Conservation (phyloP, 768 basidiomycete genomes). For the Phylloporus sp. region DNA sequence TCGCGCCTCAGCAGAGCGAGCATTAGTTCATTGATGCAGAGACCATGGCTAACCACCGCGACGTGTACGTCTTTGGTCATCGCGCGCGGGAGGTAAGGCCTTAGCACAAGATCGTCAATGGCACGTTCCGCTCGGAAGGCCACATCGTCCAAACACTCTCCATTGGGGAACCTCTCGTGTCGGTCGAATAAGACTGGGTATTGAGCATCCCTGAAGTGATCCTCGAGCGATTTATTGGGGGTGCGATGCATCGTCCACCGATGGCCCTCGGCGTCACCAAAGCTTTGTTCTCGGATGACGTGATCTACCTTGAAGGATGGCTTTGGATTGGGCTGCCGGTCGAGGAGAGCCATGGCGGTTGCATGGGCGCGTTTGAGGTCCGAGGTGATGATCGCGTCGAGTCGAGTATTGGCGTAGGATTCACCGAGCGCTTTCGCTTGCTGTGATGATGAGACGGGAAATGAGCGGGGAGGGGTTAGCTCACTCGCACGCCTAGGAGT, state of each 20-base stretch:
- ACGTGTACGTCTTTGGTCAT: slow-evolving; percentile 43
- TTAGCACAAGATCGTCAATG: slow-evolving; percentile 47
- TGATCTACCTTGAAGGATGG: slow-evolving; percentile 44
- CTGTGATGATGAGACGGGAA: slow-evolving; percentile 26
- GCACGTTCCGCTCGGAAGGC: slow-evolving; percentile 47
- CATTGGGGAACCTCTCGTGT: slow-evolving; percentile 55
- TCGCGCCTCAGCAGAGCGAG: slow-evolving; percentile 44
- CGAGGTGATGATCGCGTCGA: slow-evolving; percentile 61
- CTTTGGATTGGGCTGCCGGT: slow-evolving; percentile 43
- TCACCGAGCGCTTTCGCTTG: slow-evolving; percentile 62
- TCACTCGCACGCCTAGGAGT: slow-evolving; percentile 51
- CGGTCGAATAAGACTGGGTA: slow-evolving; percentile 48
- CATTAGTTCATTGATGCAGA: slow-evolving; percentile 60
- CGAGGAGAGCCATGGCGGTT: slow-evolving; percentile 55
- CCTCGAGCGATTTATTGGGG: slow-evolving; percentile 33
- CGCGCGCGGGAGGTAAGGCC: slow-evolving; percentile 46
- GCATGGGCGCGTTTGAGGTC: slow-evolving; percentile 57
- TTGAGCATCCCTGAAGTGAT: slow-evolving; percentile 47
- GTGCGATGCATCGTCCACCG: slow-evolving; percentile 32
- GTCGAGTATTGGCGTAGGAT: slow-evolving; percentile 41
- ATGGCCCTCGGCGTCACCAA: slow-evolving; percentile 66
- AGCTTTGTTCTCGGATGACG: slow-evolving; percentile 63
- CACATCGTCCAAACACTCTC: slow-evolving; percentile 68
- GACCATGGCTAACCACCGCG: slow-evolving; percentile 71
- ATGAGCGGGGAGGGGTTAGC: slow-evolving; percentile 6